Conservation (phyloP, 1,284 basidiomycete genomes). For the Rhodotorula sp. region DNA sequence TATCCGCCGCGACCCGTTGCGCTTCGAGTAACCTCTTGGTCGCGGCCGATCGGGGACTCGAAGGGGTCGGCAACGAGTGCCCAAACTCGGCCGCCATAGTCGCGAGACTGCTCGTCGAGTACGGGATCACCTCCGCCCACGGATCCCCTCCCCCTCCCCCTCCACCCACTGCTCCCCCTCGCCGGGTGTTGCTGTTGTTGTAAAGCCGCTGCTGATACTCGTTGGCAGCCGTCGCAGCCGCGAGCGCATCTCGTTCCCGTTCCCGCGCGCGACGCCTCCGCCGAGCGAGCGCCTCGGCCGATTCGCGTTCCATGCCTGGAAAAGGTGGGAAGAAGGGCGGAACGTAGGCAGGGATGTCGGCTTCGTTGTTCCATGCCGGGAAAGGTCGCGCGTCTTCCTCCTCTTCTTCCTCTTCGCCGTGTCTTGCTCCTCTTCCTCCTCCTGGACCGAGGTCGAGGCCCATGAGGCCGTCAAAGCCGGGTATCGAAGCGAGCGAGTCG, state of each 20-base stretch:
- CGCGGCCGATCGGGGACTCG: conserved; percentile 5
- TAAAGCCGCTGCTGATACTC: neutral
- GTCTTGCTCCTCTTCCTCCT: too few relatives aligned
- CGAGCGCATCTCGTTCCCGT: conserved; percentile 12
- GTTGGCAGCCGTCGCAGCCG: neutral
- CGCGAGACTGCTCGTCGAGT: conserved; percentile 25
- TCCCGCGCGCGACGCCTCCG: conserved; percentile 32
- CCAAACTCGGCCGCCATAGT: conserved; percentile 21
- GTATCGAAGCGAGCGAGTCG: neutral
- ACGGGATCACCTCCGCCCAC: conserved; percentile 36
- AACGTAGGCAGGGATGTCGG: conserved; percentile 27
- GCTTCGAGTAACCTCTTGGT: neutral
- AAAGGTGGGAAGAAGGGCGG: conserved; percentile 42
- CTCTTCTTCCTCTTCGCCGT: neutral
- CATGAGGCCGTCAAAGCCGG: neutral
- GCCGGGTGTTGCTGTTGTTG: neutral
- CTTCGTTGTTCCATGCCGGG: conserved; percentile 24
- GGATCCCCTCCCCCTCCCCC: conserved; percentile 24
- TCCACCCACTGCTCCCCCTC: conserved; percentile 12
- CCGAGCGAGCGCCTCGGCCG: conserved; percentile 18
- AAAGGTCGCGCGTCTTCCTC: conserved; percentile 15
- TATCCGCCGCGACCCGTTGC: neutral
- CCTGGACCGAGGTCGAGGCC: neutral
- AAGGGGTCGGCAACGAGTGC: conserved; percentile 26
- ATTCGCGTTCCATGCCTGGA: conserved; percentile 36